These are phyloP conservation scores for Macrophomina pseudophaseolina DNA, from an alignment of 2,329 filamentous ascomycete genomes.

Conservation along the genomic window DNA sequence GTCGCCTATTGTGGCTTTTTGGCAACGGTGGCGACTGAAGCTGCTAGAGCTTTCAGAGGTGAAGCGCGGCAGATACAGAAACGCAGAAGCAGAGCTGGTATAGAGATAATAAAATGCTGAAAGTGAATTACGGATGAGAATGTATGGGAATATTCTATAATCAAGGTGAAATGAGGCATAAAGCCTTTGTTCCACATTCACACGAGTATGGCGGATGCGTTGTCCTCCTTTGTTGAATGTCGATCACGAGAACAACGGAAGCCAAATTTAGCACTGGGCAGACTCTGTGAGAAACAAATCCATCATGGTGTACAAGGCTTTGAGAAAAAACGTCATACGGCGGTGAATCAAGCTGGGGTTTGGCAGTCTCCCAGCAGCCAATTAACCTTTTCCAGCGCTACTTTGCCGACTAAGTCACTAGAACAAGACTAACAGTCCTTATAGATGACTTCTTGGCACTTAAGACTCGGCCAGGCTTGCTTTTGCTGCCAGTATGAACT, in stretches of 20 bases:
- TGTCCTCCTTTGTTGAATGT: not conserved
- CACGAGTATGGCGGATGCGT: not conserved
- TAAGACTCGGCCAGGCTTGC: too few relatives aligned
- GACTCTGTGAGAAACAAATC: too few relatives aligned
- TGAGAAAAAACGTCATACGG: too few relatives aligned
- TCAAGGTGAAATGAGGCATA: not conserved
- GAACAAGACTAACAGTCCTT: too few relatives aligned
- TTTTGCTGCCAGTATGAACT: too few relatives aligned
- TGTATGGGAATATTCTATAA: not conserved
- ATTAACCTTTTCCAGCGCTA: too few relatives aligned
- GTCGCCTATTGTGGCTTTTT: not conserved
- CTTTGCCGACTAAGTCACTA: too few relatives aligned
- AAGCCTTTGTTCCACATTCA: not conserved
- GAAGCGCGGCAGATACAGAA: not conserved
- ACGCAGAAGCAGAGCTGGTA: not conserved
- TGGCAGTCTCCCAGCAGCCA: too few relatives aligned
- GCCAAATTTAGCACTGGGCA: not conserved
- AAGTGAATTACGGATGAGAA: not conserved
- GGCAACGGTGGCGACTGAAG: not conserved
- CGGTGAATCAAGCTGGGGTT: too few relatives aligned
- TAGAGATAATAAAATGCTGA: not conserved
- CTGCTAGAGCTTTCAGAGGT: conserved; percentile 18
- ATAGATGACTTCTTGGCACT: too few relatives aligned
- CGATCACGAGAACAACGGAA: not conserved
- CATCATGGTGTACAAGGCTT: too few relatives aligned